Percentiles rank a stretch among this genome's conserved stretches.
Evolutionary conservation across 257 asterid species (phyloP).

Genomic region (Solanum raphanifolium): DNA sequence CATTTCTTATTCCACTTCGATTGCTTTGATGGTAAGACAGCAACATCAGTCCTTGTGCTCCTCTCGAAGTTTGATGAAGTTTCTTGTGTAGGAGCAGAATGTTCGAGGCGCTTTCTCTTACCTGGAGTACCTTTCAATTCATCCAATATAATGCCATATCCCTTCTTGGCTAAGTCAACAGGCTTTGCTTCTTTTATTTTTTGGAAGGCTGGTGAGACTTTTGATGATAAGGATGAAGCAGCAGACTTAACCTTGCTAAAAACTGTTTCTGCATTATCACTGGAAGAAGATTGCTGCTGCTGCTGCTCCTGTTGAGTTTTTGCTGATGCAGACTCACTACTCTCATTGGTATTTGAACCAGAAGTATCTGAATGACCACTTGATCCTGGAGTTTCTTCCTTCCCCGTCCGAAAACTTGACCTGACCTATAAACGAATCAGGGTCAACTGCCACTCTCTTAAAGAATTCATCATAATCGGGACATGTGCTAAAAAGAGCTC

Average conservation of each 20-base stretch:
- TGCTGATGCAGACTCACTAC: slow-evolving; percentile 31
- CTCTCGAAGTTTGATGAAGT: slow-evolving; percentile 46
- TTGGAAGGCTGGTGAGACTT: slow-evolving; percentile 52
- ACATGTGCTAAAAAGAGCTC: background rate
- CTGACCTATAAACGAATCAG: slow-evolving; percentile 40
- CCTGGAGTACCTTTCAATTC: slow-evolving; percentile 75
- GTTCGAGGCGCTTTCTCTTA: slow-evolving; percentile 73
- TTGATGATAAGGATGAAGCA: slow-evolving; percentile 44
- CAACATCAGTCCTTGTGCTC: slow-evolving; percentile 76
- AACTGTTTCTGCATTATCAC: slow-evolving; percentile 40
- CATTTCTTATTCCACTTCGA: slow-evolving; percentile 77
- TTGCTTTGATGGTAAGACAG: slow-evolving; percentile 59
- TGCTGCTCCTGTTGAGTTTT: slow-evolving; percentile 52
- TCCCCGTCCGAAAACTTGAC: slow-evolving; percentile 59
- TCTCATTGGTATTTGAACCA: slow-evolving; percentile 19
- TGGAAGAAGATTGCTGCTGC: slow-evolving; percentile 48
- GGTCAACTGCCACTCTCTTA: background rate
- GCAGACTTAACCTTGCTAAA: slow-evolving; percentile 59
- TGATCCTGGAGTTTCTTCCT: slow-evolving; percentile 44
- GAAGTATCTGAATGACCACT: slow-evolving; percentile 24
- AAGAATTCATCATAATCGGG: background rate
- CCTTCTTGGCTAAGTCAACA: slow-evolving; percentile 71
- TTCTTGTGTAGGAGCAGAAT: slow-evolving; percentile 34
- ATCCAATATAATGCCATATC: slow-evolving; percentile 58
- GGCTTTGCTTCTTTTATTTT: slow-evolving; percentile 81